Percentiles rank a stretch among this genome's conserved stretches.
These are phyloP conservation scores for Aspergillus intermedius DNA, from an alignment of 2,329 filamentous ascomycete species.

Conservation along the genomic window DNA sequence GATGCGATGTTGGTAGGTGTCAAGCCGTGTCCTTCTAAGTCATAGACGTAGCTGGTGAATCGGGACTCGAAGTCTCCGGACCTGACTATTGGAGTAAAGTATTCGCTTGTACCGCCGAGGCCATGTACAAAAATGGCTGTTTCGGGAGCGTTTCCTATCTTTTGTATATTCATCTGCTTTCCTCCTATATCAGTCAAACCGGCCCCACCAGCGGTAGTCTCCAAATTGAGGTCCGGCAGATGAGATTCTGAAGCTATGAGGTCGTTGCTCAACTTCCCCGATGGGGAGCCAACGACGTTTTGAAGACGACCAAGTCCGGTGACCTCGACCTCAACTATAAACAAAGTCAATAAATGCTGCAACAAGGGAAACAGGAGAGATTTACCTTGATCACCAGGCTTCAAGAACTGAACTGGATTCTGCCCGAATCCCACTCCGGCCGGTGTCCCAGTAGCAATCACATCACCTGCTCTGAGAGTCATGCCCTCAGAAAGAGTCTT, in stretches of 20 bases:
- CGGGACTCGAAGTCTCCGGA: slow-evolving; percentile 17
- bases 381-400: slow-evolving; percentile 1
- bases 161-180: slow-evolving; percentile 28
- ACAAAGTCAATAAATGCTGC: slow-evolving; percentile 4
- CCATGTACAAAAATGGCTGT: slow-evolving; percentile 49
- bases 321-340: slow-evolving; percentile 37
- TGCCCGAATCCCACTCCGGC: slow-evolving; percentile 45
- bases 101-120: slow-evolving; percentile 43
- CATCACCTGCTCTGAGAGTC: slow-evolving; percentile 48
- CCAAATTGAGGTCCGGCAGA: slow-evolving; percentile 28
- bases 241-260: slow-evolving; percentile 4
- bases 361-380: too few species aligned
- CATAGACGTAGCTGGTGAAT: slow-evolving; percentile 38
- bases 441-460: slow-evolving; percentile 46
- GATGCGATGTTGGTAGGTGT: slow-evolving; percentile 40
- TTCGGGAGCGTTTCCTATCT: slow-evolving; percentile 18
- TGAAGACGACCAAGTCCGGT: slow-evolving; percentile 35
- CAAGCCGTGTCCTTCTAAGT: slow-evolving; percentile 52
- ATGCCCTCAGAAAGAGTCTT: slow-evolving; percentile 44
- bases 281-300: slow-evolving; percentile 33
- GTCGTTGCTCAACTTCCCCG: slow-evolving; percentile 12
- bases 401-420: neutral
- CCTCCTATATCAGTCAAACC: slow-evolving; percentile 33
- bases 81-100: slow-evolving; percentile 41
- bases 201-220: slow-evolving; percentile 17